Evolutionary conservation across 192 early-diverging fungal genomes (phyloP).

Genomic region (Coemansia sp.): DNA sequence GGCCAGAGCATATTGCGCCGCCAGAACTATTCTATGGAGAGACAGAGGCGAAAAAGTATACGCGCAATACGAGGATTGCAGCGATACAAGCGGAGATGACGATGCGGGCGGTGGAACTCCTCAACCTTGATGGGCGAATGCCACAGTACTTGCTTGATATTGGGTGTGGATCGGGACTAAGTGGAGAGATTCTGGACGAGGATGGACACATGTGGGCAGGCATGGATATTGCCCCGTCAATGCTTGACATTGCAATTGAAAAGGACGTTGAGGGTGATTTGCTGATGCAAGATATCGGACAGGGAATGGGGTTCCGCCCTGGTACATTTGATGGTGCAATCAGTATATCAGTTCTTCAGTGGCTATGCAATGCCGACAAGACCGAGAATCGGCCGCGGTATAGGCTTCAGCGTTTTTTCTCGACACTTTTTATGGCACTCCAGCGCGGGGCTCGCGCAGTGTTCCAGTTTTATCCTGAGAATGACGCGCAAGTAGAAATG

Average conservation of each 20-base stretch:
- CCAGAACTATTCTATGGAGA: slow-evolving; percentile 98
- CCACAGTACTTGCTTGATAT: slow-evolving; percentile 86
- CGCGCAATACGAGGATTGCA: slow-evolving; percentile 87
- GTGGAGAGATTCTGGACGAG: slow-evolving; percentile 92
- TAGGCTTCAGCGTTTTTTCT: slow-evolving; percentile 86
- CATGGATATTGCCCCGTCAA: slow-evolving; percentile 89
- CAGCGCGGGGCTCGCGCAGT: slow-evolving; percentile 86
- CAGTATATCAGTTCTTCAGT: slow-evolving; percentile 94
- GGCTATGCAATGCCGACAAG: slow-evolving; percentile 98
- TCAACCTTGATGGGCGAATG: slow-evolving; percentile 74
- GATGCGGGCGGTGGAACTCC: slow-evolving; percentile 83
- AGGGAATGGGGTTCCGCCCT: slow-evolving; percentile 89
- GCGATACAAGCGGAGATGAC: slow-evolving; percentile 95
- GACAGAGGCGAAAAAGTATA: slow-evolving; percentile 91
- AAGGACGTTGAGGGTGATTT: slow-evolving; percentile 93
- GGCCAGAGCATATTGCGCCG: slow-evolving; percentile 94
- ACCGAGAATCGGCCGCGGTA: slow-evolving; percentile 79
- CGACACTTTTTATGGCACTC: slow-evolving; percentile 86
- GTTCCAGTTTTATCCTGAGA: slow-evolving; percentile 99
- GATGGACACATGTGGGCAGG: slow-evolving; percentile 97
- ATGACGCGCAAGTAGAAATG: slow-evolving; percentile 90
- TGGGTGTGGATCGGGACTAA: slow-evolving; percentile 95
- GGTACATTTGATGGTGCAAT: slow-evolving; percentile 97
- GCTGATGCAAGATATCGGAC: slow-evolving; percentile 93
- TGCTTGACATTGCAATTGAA: slow-evolving; percentile 93